Evolutionary conservation across 345 rosid species (phyloP).

Genomic region (Linum trigynum): DNA sequence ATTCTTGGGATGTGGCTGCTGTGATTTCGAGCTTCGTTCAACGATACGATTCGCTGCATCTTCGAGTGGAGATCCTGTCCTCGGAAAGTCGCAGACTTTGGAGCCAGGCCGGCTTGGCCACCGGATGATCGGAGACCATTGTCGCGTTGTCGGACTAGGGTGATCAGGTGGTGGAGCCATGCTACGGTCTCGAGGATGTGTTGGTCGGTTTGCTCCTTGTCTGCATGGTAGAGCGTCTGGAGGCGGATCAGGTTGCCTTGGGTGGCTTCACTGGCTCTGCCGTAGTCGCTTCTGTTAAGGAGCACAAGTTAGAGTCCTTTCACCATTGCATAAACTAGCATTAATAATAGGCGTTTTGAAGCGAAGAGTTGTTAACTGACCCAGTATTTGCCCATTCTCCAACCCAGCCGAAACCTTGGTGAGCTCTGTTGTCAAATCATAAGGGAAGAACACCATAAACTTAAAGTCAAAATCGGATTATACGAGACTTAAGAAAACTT

Average conservation of each 20-base stretch:
- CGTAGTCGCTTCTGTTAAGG: conserved; percentile 16
- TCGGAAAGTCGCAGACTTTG: conserved; percentile 25
- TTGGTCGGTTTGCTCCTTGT: conserved; percentile 49
- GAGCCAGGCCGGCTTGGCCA: conserved; percentile 17
- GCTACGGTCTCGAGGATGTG: conserved; percentile 63
- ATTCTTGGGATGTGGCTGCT: conserved; percentile 27
- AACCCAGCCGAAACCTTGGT: conserved; percentile 95
- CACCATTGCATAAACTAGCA: not conserved
- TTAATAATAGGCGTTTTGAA: not conserved
- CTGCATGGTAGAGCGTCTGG: conserved; percentile 78
- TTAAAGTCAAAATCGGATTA: not conserved
- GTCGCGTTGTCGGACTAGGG: conserved; percentile 40
- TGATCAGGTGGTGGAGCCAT: conserved; percentile 70
- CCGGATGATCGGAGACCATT: conserved; percentile 10
- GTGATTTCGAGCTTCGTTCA: conserved; percentile 9
- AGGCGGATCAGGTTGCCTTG: conserved; percentile 44
- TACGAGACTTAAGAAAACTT: not conserved
- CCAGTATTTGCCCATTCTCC: conserved; percentile 96
- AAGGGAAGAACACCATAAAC: conserved; percentile 9
- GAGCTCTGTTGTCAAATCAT: conserved; percentile 43
- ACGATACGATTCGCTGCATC: conserved; percentile 29
- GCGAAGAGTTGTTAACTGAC: conserved; percentile 28
- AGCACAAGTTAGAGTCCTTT: not conserved
- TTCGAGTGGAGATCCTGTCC: conserved; percentile 21
- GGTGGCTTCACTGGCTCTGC: conserved; percentile 7